Base-by-base conservation (phyloP, 192 early-diverging fungal species). In the Paraglomus occultum region DNA sequence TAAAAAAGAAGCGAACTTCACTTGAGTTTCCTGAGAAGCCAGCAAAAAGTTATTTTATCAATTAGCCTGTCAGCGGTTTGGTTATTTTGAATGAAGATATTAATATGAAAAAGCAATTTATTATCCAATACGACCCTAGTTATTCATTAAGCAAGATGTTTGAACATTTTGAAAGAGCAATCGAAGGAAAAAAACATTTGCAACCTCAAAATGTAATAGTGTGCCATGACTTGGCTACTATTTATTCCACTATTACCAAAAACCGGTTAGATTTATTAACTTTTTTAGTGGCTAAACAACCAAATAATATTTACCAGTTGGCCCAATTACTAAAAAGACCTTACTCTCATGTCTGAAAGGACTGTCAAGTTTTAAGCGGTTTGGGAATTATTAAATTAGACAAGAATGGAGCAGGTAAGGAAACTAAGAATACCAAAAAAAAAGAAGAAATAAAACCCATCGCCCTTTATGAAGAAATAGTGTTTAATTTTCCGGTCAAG, bases 41-140 rank as follows among this genome's bases (percentile, higher is more conserved):
- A 55, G 22, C n/a, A 38, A 55, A 55, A 55, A 55, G 5, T 5
- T 55, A 9, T 55, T 55, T 55, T 55, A 9, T 1, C 53, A 55
- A 55, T 38, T 55, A 38, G n/a, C 10, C 39, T 55, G 39, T 22
- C 53, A 55, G 8, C 22, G 39, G 39, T 55, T 55, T 55, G 53
- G 53, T 2, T 55, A 55, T 55, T 55, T 55, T 55, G 39, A 55
- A 10, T 55, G 39, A 38, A 38, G 39, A 55, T 55, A 55, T 38
- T 8, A 55, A 4, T 5, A 55, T 49, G 8, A 49, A 55, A 8
- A 55, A 55, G n/a, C 22, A 5, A 4, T 55, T 55, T 55, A 55
- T 55, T 22, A 38, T 55, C 39, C 12, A 55, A 55, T 55, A 55
- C 39, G 53, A 55, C 53, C 53, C 53, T 3, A 5, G 39, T 55